These are phyloP conservation scores for Aureobasidium pullulans DNA, from an alignment of 2,329 filamentous ascomycete genomes.

Conservation along the genomic window DNA sequence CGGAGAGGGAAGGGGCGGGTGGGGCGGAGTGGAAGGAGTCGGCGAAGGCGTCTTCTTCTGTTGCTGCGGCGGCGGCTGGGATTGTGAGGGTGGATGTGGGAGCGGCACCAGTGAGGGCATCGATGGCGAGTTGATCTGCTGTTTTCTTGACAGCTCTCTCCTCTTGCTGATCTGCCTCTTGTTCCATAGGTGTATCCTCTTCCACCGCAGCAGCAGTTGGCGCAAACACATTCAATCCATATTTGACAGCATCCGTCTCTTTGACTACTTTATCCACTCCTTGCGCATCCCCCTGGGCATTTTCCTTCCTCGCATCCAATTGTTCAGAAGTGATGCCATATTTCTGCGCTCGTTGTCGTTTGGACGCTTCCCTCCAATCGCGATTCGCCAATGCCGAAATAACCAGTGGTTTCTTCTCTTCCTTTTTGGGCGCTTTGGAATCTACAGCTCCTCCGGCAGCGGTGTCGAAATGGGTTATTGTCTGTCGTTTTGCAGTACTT, in stretches of 20 bases:
- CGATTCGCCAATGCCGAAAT: slow-evolving; percentile 54
- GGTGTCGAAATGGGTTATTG: slow-evolving; percentile 49
- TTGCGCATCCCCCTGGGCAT: not conserved
- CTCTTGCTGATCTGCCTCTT: slow-evolving; percentile 23
- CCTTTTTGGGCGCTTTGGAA: slow-evolving; percentile 25
- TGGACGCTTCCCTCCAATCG: slow-evolving; percentile 52
- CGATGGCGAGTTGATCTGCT: slow-evolving; percentile 51
- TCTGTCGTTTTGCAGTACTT: slow-evolving; percentile 34
- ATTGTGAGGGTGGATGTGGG: slow-evolving; percentile 32
- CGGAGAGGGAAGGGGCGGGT: slow-evolving; percentile 67
- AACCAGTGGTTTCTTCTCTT: slow-evolving; percentile 41
- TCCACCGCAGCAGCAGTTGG: slow-evolving; percentile 25
- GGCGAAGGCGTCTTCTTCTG: slow-evolving; percentile 62
- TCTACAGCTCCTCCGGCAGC: slow-evolving; percentile 44
- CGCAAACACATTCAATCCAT: slow-evolving; percentile 32
- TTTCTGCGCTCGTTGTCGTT: slow-evolving; percentile 43
- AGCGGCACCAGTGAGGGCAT: slow-evolving; percentile 37
- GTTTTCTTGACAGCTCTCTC: slow-evolving; percentile 29
- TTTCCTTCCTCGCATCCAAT: slow-evolving; percentile 25
- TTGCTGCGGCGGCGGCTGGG: slow-evolving; percentile 29
- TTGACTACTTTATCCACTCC: slow-evolving; percentile 22
- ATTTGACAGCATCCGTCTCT: slow-evolving; percentile 32
- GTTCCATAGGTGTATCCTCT: slow-evolving; percentile 41
- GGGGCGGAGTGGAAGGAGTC: slow-evolving; percentile 66
- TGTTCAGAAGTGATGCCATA: slow-evolving; percentile 53